phyloP scores from a whole-genome alignment of 495 filamentous ascomycete genomes.

The Hypoxylon fragiforme region DNA sequence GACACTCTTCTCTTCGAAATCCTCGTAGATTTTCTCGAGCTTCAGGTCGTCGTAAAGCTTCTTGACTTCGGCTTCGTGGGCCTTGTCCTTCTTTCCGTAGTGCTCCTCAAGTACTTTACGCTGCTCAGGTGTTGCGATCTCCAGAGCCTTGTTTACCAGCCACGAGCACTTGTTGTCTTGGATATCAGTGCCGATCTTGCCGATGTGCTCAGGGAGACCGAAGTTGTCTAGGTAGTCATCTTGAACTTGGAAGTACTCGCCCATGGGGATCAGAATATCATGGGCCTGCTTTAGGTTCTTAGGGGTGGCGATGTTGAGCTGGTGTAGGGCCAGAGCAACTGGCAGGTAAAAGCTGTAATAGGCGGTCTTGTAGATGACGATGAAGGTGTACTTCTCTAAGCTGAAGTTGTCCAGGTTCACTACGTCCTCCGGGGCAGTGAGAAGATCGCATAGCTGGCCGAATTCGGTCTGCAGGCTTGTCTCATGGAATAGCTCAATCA shows the following conservation, averaged over 20 bases:
- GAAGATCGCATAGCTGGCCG: conserved; percentile 89
- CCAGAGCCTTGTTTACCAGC: conserved; percentile 91
- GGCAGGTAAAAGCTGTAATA: conserved; percentile 99
- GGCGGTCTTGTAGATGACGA: conserved; percentile 98
- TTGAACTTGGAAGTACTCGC: conserved; percentile 98
- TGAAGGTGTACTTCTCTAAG: conserved; percentile 94
- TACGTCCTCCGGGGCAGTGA: conserved; percentile 92
- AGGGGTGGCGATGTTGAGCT: conserved; percentile 76
- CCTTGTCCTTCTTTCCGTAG: conserved; percentile 86
- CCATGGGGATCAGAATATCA: conserved; percentile 95
- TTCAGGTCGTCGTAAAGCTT: conserved; percentile 80
- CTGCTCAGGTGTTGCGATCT: conserved; percentile 76
- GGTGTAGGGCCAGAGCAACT: conserved; percentile 85
- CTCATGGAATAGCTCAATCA: conserved; percentile 96
- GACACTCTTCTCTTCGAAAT: conserved; percentile 86
- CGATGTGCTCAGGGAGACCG: conserved; percentile 84
- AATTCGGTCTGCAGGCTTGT: conserved; percentile 90
- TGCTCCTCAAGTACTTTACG: conserved; percentile 77
- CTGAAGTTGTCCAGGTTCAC: conserved; percentile 91
- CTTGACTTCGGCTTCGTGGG: conserved; percentile 82
- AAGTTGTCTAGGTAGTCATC: conserved; percentile 99
- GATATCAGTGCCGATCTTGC: conserved; percentile 98
- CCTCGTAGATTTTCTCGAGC: conserved; percentile 77
- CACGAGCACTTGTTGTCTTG: conserved; percentile 99
- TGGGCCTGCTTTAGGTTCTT: conserved; percentile 83